These are phyloP conservation scores for Phytophthora sp. DNA, from an alignment of 352 stramenopile genomes.

Conservation along the genomic window DNA sequence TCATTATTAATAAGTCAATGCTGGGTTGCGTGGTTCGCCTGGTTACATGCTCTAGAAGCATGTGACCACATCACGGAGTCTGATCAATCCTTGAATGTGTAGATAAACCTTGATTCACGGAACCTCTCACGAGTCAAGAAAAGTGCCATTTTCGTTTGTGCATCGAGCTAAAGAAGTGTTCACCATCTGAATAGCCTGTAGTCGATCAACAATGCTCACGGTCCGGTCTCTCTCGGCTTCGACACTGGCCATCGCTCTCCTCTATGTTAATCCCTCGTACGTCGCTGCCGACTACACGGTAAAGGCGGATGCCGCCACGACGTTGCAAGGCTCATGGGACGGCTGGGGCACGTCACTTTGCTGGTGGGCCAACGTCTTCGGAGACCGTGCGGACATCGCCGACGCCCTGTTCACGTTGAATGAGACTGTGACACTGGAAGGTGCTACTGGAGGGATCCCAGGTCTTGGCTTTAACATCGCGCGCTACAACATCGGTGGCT, in stretches of 20 bases:
- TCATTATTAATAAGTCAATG: no score
- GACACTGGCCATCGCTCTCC: constrained; percentile 20
- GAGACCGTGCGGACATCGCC: constrained; percentile 47
- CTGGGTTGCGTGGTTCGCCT: no score
- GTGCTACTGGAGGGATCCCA: constrained; percentile 33
- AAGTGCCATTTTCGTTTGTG: constrained; percentile 22
- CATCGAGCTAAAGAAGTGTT: constrained; percentile 1
- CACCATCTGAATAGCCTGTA: not conserved
- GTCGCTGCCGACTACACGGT: constrained; percentile 35
- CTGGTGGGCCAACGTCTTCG: constrained; percentile 70
- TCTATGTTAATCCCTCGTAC: constrained; percentile 15
- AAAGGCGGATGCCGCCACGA: constrained; percentile 26
- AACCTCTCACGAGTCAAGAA: not conserved
- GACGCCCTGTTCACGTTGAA: constrained; percentile 62
- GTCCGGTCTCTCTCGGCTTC: constrained; percentile 29
- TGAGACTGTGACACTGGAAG: constrained; percentile 37
- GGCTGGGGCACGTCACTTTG: constrained; percentile 64
- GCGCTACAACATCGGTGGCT: constrained; percentile 67
- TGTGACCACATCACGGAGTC: not conserved
- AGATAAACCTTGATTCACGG: no score
- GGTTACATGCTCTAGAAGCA: no score
- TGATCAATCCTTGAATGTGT: no score
- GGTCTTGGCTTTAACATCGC: constrained; percentile 60
- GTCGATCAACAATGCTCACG: constrained; percentile 18
- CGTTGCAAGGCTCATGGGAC: constrained; percentile 44